Conservation (phyloP, 139 green algal genomes). For the Mesotaenium endlicherianum region DNA sequence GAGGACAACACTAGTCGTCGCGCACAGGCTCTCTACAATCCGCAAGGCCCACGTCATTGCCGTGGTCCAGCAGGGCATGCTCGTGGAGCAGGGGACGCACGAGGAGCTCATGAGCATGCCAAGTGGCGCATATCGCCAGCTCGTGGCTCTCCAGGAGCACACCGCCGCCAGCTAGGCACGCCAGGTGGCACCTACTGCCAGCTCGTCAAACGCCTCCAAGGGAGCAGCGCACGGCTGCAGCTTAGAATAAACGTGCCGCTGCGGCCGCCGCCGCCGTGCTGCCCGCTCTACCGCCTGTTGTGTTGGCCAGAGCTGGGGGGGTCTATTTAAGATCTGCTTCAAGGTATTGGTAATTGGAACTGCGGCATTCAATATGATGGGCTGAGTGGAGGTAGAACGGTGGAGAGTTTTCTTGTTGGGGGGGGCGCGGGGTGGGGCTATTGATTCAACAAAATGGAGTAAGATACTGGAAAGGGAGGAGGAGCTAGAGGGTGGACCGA, state of each 20-base stretch:
- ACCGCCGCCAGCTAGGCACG: too few relatives aligned
- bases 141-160: constrained; percentile 31
- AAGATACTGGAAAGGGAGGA: neutral
- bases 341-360: neutral
- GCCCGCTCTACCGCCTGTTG: too few relatives aligned
- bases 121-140: constrained; percentile 24
- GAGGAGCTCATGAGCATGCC: constrained; percentile 49
- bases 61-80: constrained; percentile 31
- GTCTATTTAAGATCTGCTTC: neutral
- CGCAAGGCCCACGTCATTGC: constrained; percentile 45
- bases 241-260: too few relatives aligned
- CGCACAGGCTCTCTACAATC: constrained; percentile 48
- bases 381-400: neutral
- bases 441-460: too few relatives aligned
- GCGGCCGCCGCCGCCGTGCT: too few relatives aligned
- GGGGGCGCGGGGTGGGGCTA: neutral
- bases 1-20: constrained; percentile 46
- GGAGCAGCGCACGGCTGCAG: too few relatives aligned
- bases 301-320: too few relatives aligned
- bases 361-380: neutral
- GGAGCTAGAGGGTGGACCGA: neutral
- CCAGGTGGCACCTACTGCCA: too few relatives aligned
- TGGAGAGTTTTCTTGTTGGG: neutral
- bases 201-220: too few relatives aligned
- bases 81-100: constrained; percentile 46